These are phyloP conservation scores for Phytophthora pluvialis DNA, from an alignment of 352 stramenopile genomes.

Conservation along the genomic window DNA sequence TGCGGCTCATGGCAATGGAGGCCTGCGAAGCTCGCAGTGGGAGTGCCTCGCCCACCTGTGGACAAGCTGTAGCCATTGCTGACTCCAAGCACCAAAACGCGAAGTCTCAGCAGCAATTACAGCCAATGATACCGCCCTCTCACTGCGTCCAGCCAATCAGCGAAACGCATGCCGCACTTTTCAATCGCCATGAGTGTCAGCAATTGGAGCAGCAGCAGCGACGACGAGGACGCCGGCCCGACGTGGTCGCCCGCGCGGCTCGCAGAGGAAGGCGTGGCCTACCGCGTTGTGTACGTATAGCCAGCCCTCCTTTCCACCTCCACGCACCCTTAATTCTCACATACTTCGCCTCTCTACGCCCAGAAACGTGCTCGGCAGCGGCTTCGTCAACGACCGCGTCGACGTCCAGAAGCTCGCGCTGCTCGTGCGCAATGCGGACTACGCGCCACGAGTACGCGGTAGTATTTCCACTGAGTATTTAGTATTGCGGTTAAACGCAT, in stretches of 20 bases:
- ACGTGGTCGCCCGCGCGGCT: conserved; percentile 54
- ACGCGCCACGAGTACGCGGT: conserved; percentile 54
- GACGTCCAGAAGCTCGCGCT: conserved; percentile 72
- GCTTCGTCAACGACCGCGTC: conserved; percentile 54
- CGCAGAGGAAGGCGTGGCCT: conserved; percentile 54
- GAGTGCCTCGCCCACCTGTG: no score
- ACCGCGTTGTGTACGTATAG: conserved; percentile 62
- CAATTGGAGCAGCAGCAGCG: conserved; percentile 34
- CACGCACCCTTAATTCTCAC: conserved; percentile 1
- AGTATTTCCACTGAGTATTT: background rate
- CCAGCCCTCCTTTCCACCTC: background rate
- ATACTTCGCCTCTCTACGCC: background rate
- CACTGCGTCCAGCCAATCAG: conserved; percentile 19
- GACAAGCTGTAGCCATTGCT: conserved; percentile 2
- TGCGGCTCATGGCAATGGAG: no score
- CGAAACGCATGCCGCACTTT: conserved; percentile 5
- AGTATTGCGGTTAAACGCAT: background rate
- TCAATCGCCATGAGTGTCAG: conserved; percentile 28
- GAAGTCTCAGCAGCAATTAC: background rate
- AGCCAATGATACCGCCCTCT: conserved; percentile 2
- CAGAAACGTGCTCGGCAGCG: conserved; percentile 73
- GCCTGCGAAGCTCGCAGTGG: no score
- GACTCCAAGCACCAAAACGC: no score
- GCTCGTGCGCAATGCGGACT: conserved; percentile 77
- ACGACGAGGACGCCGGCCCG: conserved; percentile 19